Evolutionary conservation across 371 early-diverging fungal genomes (phyloP), one percentile per base, ranked within the genome.

Genomic region (Parasitella parasitica): DNA sequence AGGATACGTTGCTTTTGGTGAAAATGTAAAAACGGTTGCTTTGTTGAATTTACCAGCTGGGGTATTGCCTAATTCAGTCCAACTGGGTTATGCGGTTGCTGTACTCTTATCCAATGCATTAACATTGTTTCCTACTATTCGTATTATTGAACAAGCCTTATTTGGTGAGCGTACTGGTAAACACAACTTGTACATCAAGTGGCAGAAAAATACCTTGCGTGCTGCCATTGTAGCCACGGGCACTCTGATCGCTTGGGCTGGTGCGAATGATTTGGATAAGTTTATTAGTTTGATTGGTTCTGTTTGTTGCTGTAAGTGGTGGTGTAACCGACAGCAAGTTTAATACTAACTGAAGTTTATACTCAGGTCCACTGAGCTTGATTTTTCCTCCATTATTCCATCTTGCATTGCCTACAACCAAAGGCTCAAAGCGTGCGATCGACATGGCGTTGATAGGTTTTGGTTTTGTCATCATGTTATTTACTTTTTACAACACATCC

Each of bases 271-370:
- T 66, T 77, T 97, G 28, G 94, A 96, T 75, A 91, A 93, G 62
- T 91, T 97, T 57, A 94, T 97, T 36, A 87, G 90, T 46, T 83
- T 96, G 46, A 91, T 95, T 30, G 97, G 96, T 1, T 91, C 91
- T 51, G 85, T 95, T 58, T 91, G 94, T 18, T 97, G 96, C 73
- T 77, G 80, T 80, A 73, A 77, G 77, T 55, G 60, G 22, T 6
- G 11, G 16, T 1, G 20, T 22, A 34, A 4, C 1, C 13, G n/a
- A n/a, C n/a, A n/a, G n/a, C n/a, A n/a, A n/a, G n/a, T n/a, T n/a
- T n/a, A n/a, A n/a, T n/a, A n/a, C n/a, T n/a, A n/a, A n/a, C n/a
- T n/a, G n/a, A n/a, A n/a, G n/a, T n/a, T n/a, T n/a, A n/a, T n/a
- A n/a, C n/a, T n/a, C 66, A 72, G 73, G 77, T 52, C 80, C 78